Evolutionary conservation across 2,329 filamentous ascomycete species (phyloP), one percentile per base, ranked within the genome.

Genomic region (Fusarium oxysporum): DNA sequence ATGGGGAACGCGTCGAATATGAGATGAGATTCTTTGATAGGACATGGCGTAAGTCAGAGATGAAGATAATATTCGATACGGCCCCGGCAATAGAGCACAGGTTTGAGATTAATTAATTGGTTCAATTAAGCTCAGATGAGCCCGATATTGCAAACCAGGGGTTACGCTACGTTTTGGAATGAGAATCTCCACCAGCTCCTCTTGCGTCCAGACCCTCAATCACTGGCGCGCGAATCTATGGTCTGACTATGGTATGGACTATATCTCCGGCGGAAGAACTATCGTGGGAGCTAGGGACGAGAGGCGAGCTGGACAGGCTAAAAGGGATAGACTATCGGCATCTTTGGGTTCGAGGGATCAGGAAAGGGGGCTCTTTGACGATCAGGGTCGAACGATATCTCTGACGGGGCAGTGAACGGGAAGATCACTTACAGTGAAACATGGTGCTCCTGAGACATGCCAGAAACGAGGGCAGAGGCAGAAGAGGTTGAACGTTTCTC

Each of bases 101-200:
- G 70, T 41, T 62, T 59, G 35, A 58, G 47, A 71, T 73, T 70
- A 65, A 73, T 73, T 72, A 61, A 71, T 61, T 73, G 67, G 41
- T 45, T 61, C 62, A 68, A 73, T 70, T 45, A 73, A 71, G 67
- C 54, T 73, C 71, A 58, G 53, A 62, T 73, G 58, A 62, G 35
- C 14, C 38, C 56, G 67, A 73, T 57, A 68, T 74, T 71, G 47
- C 54, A 45, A 56, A 55, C 47, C 43, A 65, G 62, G 71, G 67
- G 38, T 47, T 54, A 35, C 13, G 54, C 17, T 41, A 47, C 32
- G 54, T 62, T 66, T 73, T 73, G 71, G 57, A 73, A 73, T 68
- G 67, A 51, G 40, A 51, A 56, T 47, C 40, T 41, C 55, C 43
- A 65, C 65, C 25, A 25, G 16, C 40, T 44, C 35, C 55, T 43